Percentiles rank a stretch among this genome's conserved stretches.
Conservation (phyloP, 2,329 filamentous ascomycete genomes). For the Fusarium globosum region DNA sequence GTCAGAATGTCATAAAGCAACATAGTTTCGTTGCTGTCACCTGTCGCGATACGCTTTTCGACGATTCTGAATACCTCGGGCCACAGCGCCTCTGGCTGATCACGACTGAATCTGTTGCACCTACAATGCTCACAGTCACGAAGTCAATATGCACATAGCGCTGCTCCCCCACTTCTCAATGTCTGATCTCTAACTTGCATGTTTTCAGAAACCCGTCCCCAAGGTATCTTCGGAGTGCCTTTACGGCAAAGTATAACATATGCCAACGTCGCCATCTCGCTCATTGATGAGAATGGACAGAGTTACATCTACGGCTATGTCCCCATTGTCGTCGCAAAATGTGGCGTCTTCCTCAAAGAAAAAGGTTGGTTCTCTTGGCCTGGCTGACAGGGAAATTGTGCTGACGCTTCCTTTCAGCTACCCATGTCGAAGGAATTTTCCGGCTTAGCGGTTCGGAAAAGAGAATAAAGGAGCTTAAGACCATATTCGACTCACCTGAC, state of each 20-base stretch:
- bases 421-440: slow-evolving; percentile 95
- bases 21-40: neutral
- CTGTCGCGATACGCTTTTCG: slow-evolving; percentile 5
- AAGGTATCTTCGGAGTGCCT: slow-evolving; percentile 94
- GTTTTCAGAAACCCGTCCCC: slow-evolving; percentile 60
- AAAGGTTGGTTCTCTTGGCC: slow-evolving; percentile 74
- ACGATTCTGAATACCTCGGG: neutral
- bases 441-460: slow-evolving; percentile 96
- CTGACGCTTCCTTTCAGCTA: slow-evolving; percentile 69
- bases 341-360: slow-evolving; percentile 96
- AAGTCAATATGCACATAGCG: slow-evolving; percentile 2
- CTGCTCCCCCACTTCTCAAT: neutral
- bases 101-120: neutral
- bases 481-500: slow-evolving; percentile 91
- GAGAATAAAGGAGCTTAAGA: slow-evolving; percentile 95
- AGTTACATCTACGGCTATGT: slow-evolving; percentile 99
- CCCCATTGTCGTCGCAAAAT: slow-evolving; percentile 97
- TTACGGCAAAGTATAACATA: slow-evolving; percentile 95
- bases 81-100: neutral
- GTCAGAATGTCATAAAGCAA: slow-evolving; percentile 5
- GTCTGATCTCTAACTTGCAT: slow-evolving; percentile 34
- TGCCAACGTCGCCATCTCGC: slow-evolving; percentile 96
- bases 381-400: neutral
- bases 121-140: neutral
- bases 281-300: slow-evolving; percentile 90